These are phyloP conservation scores for Blastomyces gilchristii DNA, from an alignment of 2,329 filamentous ascomycete genomes.

Conservation along the genomic window DNA sequence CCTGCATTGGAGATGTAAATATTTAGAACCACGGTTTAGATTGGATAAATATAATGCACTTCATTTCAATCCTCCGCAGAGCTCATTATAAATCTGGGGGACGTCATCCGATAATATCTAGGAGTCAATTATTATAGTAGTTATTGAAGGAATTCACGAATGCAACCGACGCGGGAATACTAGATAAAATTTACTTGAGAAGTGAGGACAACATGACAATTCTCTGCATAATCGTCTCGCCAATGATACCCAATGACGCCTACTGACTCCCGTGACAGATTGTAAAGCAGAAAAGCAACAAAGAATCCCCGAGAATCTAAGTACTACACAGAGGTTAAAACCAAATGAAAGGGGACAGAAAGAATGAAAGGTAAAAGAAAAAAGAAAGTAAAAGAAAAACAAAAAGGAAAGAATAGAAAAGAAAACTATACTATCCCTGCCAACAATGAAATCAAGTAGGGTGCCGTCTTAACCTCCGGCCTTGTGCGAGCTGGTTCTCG, in stretches of 20 bases:
- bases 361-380: not conserved
- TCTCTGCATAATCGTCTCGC: not conserved
- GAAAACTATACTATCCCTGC: not conserved
- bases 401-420: too few species aligned
- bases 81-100: not conserved
- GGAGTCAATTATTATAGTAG: not conserved
- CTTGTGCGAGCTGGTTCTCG: constrained; percentile 14
- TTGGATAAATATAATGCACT: not conserved
- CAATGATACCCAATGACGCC: not conserved
- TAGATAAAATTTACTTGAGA: not conserved
- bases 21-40: not conserved
- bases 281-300: not conserved
- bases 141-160: not conserved
- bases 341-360: not conserved
- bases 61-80: not conserved
- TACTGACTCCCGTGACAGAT: not conserved
- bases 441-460: not conserved
- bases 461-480: not conserved
- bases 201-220: not conserved
- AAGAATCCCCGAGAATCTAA: not conserved
- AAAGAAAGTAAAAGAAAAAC: too few species aligned
- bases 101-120: not conserved
- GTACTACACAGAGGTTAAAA: not conserved
- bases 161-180: not conserved
- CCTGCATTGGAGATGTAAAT: not conserved